A percentile compares a stretch with the other conserved stretches of the same genome.
phyloP scores from a whole-genome alignment of 129 eudicot species.

The Heracleum sosnowskyi region DNA sequence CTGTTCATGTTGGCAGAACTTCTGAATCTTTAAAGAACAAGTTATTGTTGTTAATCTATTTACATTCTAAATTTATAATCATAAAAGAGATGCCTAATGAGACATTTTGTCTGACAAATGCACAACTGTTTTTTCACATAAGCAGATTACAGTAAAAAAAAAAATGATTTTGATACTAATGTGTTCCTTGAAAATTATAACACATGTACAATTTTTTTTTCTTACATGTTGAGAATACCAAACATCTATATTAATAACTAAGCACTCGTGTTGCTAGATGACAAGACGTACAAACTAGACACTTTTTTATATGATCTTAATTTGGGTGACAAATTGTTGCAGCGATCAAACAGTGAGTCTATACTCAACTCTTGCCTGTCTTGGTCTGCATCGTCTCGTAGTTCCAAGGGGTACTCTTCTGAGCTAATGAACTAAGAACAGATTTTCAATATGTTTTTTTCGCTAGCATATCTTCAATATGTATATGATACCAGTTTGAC shows the following conservation, averaged over 20 bases:
- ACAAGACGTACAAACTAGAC: background rate
- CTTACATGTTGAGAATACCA: too few relatives aligned
- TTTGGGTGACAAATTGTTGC: constrained; percentile 8
- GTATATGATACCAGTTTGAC: background rate
- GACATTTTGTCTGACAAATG: too few relatives aligned
- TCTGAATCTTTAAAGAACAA: background rate
- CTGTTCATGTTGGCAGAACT: background rate
- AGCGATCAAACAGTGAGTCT: constrained; percentile 7
- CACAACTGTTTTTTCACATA: too few relatives aligned
- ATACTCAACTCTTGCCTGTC: background rate
- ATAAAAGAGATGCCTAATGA: too few relatives aligned
- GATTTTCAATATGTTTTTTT: too few relatives aligned
- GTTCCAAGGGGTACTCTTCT: constrained; percentile 1
- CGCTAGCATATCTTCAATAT: too few relatives aligned
- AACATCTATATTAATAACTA: too few relatives aligned
- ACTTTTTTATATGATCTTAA: background rate
- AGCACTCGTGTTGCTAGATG: background rate
- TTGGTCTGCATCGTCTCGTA: background rate
- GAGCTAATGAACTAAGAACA: background rate
- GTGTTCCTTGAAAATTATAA: background rate
- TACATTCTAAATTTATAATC: too few relatives aligned
- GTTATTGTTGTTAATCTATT: too few relatives aligned
- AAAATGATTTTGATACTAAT: background rate
- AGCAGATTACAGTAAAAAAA: too few relatives aligned
- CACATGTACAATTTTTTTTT: too few relatives aligned